Conservation (phyloP, 2,329 filamentous ascomycete genomes). For the Whalleya microplaca region DNA sequence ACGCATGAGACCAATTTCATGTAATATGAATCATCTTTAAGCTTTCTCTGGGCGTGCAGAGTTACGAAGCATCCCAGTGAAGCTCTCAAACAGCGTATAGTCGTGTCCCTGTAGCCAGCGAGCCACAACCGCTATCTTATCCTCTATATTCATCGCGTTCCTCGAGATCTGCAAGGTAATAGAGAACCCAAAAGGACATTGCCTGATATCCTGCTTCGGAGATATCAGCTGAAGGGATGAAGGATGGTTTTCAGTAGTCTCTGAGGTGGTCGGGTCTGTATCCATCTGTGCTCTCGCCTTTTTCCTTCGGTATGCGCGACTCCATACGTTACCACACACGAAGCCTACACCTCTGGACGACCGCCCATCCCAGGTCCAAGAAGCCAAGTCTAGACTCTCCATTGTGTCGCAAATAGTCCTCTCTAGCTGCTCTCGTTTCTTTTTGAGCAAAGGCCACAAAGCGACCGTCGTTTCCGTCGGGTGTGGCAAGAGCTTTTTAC, state of each 20-base stretch:
- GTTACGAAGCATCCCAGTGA: slow-evolving; percentile 71
- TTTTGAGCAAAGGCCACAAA: slow-evolving; percentile 38
- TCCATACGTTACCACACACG: slow-evolving; percentile 76
- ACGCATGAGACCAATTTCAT: too few species aligned
- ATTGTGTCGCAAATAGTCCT: slow-evolving; percentile 51
- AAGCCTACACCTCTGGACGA: slow-evolving; percentile 63
- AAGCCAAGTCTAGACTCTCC: slow-evolving; percentile 57
- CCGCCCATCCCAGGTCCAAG: slow-evolving; percentile 66
- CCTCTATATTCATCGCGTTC: slow-evolving; percentile 32
- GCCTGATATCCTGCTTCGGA: slow-evolving; percentile 39
- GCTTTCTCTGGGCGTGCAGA: slow-evolving; percentile 2
- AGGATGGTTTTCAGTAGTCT: slow-evolving; percentile 12
- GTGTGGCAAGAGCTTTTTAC: slow-evolving; percentile 50
- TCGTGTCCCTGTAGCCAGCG: slow-evolving; percentile 80
- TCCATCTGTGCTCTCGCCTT: slow-evolving; percentile 44
- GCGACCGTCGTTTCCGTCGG: slow-evolving; percentile 45
- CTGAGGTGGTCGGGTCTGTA: slow-evolving; percentile 15
- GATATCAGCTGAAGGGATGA: slow-evolving; percentile 3
- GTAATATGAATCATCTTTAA: background rate
- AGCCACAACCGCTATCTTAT: slow-evolving; percentile 54
- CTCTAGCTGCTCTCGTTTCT: slow-evolving; percentile 12
- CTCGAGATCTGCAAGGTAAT: slow-evolving; percentile 50
- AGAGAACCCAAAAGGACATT: slow-evolving; percentile 61
- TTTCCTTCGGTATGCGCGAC: slow-evolving; percentile 70
- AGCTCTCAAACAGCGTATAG: slow-evolving; percentile 78